Evolutionary conservation across 768 basidiomycete genomes (phyloP), one percentile per base, ranked within the genome.

Genomic region (Agaricus bisporus): DNA sequence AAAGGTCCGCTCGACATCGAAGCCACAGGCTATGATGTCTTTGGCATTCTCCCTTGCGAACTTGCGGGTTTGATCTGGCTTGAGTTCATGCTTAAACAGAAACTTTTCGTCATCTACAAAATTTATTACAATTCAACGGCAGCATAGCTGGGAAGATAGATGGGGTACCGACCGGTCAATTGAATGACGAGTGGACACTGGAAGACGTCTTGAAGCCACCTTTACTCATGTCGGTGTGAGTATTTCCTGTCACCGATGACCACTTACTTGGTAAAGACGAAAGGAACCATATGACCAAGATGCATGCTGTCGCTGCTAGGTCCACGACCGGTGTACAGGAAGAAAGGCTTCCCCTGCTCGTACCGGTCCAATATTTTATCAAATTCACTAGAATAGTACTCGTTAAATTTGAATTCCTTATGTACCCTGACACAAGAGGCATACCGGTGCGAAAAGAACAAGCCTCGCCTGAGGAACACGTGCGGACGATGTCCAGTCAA

Each of bases 401-500:
- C 37, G 51, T 44, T 49, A 46, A 26, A 22, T 29, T 20, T 32
- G 15, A 44, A 17, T 5, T 1, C 36, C 17, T 25, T 44, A 12
- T 5, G 18, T 14, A 37, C 18, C 8, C 9, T 39, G 41, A 49
- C 63, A 47, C 38, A 22, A 22, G 41, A 29, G 38, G 8, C 82
- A 59, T 59, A 91, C 95, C 95, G 85, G 72, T 99, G 97, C 15
- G 95, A 98, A 71, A 98, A 99, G 75, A 98, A 99, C 81, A 89
- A 91, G 14, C 92, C 93, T 53, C 95, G 77, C 36, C 95, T 78
- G 47, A 99, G 73, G 49, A 98, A 79, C 12, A 90, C 74, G 70
- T 99, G 95, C 9, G 97, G 93, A 55, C 77, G 82, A 51, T 82
- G 79, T 4, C 95, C 95, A 8, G 97, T 98, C 49, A 98, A 69